Base-by-base conservation (phyloP, 805 yeast species). In the Yamadazyma nakazawae region DNA sequence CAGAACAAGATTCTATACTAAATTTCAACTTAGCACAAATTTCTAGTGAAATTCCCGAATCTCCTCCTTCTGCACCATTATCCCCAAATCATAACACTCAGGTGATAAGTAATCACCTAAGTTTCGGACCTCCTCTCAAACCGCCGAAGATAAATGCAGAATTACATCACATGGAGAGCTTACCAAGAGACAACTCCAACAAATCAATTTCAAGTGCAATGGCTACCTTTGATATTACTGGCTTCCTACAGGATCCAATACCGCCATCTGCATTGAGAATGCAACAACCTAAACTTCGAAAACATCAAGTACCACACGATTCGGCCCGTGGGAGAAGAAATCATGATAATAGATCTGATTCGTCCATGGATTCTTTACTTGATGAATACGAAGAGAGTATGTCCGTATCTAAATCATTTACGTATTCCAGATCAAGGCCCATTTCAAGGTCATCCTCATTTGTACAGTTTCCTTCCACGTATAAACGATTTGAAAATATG, bases 361-460 rank as follows among this genome's bases (percentile, higher is more conserved):
- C 56, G 18, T 60, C 67, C 1, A 63, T 70, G 70, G 75, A 74
- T 57, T 65, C 75, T 13, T 57, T 72, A 17, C 54, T 70, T 28
- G 74, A 74, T 54, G 68, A 74, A 59, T 62, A 74, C 60, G 70
- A 74, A 52, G 79, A 73, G 31, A 72, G 69, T 21, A 61, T 70
- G 19, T 64, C 66, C 9, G 56, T 52, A 36, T 61, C 67, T 1
- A 56, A 50, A 40, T 58, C 67, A 1, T 53, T 58, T 19, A 54
- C 58, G 11, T 58, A 53, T 38, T 43, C 59, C 16, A 44, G 49
- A 13, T 63, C 72, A 11, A 52, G 68, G 19, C 60, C 54, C 5
- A 40, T 52, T 2, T 52, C 55, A 21, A 35, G 53, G 30, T 45
- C 46, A 13, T 52, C 56, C 17, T 52, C 56, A 28, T 52, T 50